Conservation (phyloP, 768 basidiomycete genomes). For the Tulasnella sp. region DNA sequence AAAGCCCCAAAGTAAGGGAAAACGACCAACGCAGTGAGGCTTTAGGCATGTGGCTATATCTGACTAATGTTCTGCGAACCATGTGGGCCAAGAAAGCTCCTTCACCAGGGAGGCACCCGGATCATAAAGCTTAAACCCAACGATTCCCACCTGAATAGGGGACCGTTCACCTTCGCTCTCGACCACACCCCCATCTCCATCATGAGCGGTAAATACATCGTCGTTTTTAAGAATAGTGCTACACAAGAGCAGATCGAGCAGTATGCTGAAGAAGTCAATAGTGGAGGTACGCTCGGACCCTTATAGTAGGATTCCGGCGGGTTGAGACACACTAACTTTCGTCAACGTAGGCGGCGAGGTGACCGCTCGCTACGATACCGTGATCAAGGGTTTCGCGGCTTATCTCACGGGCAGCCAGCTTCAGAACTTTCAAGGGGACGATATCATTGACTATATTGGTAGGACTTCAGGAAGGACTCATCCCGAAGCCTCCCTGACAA, state of each 20-base stretch:
- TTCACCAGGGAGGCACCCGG: too few relatives aligned
- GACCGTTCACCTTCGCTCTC: neutral
- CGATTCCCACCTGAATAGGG: neutral
- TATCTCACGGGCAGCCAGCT: neutral
- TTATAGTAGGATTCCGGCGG: neutral
- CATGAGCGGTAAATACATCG: slow-evolving; percentile 1
- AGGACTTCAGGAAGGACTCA: neutral
- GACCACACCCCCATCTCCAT: neutral
- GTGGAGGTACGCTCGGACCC: neutral
- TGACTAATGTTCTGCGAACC: too few relatives aligned
- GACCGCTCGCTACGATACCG: neutral
- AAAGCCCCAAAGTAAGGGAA: too few relatives aligned
- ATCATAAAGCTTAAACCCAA: neutral
- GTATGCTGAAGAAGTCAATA: neutral
- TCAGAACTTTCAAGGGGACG: neutral
- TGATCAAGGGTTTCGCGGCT: neutral
- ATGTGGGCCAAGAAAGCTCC: too few relatives aligned
- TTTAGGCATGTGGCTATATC: too few relatives aligned
- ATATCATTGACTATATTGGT: slow-evolving; percentile 1
- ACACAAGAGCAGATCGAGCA: slow-evolving; percentile 6
- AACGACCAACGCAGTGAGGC: too few relatives aligned
- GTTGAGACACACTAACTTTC: neutral
- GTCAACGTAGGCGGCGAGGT: neutral
- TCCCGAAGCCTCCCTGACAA: neutral
- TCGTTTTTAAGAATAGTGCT: slow-evolving; percentile 9